phyloP scores from a whole-genome alignment of 306 rosid genomes.

The Fragaria iinumae region DNA sequence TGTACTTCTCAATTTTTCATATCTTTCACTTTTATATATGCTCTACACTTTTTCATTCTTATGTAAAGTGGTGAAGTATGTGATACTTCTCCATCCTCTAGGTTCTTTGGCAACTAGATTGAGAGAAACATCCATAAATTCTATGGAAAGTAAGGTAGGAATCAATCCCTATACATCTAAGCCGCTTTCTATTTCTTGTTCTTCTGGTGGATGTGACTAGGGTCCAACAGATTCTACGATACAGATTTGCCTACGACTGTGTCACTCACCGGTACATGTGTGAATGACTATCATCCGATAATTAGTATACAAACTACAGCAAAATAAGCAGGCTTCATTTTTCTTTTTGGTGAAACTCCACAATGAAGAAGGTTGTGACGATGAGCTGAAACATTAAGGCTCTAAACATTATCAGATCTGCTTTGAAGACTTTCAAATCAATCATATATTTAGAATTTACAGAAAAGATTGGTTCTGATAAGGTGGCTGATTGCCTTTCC shows the following conservation, averaged over 20 bases:
- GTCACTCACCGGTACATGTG: neutral
- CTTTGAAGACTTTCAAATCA: neutral
- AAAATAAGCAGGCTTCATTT: neutral
- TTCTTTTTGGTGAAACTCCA: neutral
- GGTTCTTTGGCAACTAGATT: slow-evolving; percentile 12
- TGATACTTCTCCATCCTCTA: slow-evolving; percentile 7
- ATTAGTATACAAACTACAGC: neutral
- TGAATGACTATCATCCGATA: neutral
- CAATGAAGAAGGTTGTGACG: neutral
- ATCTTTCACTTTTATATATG: neutral
- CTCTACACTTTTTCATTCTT: neutral
- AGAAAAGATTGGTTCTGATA: neutral
- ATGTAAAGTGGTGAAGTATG: slow-evolving; percentile 8
- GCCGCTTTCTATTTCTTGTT: neutral
- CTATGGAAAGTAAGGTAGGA: slow-evolving; percentile 12
- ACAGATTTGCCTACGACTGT: neutral
- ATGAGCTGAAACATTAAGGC: neutral
- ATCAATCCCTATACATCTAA: neutral
- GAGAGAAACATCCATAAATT: slow-evolving; percentile 13
- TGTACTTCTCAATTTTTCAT: neutral
- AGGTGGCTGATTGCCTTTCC: neutral
- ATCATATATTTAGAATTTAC: neutral
- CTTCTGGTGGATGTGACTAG: neutral
- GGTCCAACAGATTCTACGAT: neutral
- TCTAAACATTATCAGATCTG: neutral